Base-by-base conservation (phyloP, 148 eudicot species). In the Chenopodium quinoa region DNA sequence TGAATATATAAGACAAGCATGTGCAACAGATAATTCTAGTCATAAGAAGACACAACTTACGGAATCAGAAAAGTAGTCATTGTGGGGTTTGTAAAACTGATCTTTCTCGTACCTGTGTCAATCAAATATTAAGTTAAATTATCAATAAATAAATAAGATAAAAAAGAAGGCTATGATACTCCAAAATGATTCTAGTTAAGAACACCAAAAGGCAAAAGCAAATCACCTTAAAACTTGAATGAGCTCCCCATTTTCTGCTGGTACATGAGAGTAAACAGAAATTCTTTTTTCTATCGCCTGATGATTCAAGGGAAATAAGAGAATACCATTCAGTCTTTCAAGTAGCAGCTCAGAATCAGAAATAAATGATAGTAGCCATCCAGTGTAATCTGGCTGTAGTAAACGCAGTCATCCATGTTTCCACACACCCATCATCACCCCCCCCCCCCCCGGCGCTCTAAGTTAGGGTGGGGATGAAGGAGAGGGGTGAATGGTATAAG, bases 261-360 rank as follows among this genome's bases (percentile, higher is more conserved):
- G 98, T 76, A 95, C 83, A 88, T 95, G 98, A 81, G 98, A 90
- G 86, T 89, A 93, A 29, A 93, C 93, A 85, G 99, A 92, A 70
- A 95, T 95, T 75, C 97, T 90, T 81, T 93, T 92, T 87, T 95
- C 98, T 82, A 95, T 95, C 73, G 93, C 94, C 98, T 95, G 86
- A 71, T 78, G 69, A 82, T 73, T 48, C 74, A 75, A 69, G 73
- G n/a, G 76, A 74, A 52, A 69, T 9, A 73, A 78, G 9, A 78
- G 76, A 48, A 27, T 29, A 29, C 25, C n/a, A 54, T 32, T 65
- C 71, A 77, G 75, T 50, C 67, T 12, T 80, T 6, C 0, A 34
- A n/a, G 47, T 50, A 64, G 27, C 27, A 67, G 11, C 8, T 75
- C 22, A 40, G 32, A 73, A 75, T 76, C 60, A 4, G 17, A 34